phyloP scores from a whole-genome alignment of 768 basidiomycete genomes.

The Boletus insuetus region DNA sequence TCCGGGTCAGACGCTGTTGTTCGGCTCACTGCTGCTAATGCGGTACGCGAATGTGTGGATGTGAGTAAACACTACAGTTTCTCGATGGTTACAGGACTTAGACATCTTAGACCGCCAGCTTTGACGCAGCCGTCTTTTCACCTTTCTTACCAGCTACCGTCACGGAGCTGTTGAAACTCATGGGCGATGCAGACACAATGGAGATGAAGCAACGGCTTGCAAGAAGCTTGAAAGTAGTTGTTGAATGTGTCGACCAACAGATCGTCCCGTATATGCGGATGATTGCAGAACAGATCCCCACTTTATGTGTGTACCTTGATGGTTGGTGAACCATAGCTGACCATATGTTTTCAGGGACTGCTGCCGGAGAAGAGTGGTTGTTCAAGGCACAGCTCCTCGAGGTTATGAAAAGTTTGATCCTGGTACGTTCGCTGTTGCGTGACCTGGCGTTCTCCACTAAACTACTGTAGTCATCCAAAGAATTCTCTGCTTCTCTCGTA shows the following conservation, averaged over 20 bases:
- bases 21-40: conserved; percentile 77
- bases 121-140: conserved; percentile 60
- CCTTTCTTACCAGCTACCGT: conserved; percentile 64
- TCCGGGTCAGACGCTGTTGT: conserved; percentile 81
- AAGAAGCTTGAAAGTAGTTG: conserved; percentile 62
- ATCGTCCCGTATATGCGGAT: conserved; percentile 63
- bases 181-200: conserved; percentile 69
- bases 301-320: conserved; percentile 54
- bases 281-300: conserved; percentile 64
- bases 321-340: conserved; percentile 3
- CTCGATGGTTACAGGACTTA: conserved; percentile 4
- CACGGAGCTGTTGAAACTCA: conserved; percentile 63
- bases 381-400: conserved; percentile 70
- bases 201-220: conserved; percentile 80
- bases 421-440: conserved; percentile 41
- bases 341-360: conserved; percentile 50
- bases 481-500: conserved; percentile 53
- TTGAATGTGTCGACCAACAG: conserved; percentile 52
- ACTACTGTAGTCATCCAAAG: conserved; percentile 58
- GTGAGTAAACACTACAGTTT: conserved; percentile 46
- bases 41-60: conserved; percentile 80
- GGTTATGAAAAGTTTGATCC: conserved; percentile 66
- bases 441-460: not conserved
- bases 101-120: conserved; percentile 53
- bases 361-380: conserved; percentile 64